Base-by-base conservation (phyloP, 139 green algal species). In the Micractinium sp. region DNA sequence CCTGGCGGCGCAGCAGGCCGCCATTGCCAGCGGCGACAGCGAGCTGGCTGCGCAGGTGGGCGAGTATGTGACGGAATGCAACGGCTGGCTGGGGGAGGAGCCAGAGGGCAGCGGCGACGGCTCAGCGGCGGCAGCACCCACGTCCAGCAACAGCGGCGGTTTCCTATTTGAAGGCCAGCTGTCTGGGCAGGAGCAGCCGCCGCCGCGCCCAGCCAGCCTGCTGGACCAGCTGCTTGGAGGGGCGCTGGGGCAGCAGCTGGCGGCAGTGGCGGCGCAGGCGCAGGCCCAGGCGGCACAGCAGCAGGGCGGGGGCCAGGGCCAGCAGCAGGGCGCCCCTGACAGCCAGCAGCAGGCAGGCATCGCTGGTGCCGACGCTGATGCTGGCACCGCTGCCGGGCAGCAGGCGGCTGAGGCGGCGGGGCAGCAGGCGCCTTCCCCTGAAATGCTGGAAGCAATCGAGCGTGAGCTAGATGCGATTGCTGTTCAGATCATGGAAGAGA, bases 141-240 rank as follows among this genome's bases (percentile, higher is more conserved):
- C 61, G 20, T 22, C 27, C 61, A 63, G 14, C 33, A 18, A 16
- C 66, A 67, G 16, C 63, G 36, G 53, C 13, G 29, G 18, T 22
- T 92, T 87, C 31, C 39, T 92, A 35, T 92, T 92, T 81, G 89
- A 92, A 39, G 89, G 89, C 47, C 89, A 91, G 78, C 82, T 92
- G 31, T 71, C 56, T 22, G 69, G 77, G 0, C 25, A 29, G 9
- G 69, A 69, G 61, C 20, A 36, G 38, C 3, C 69, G 41, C 84
- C 67, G 66, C 81, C 81, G 16, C 69, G 84, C 3, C 84, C 73
- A 29, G 39, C 69, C 12, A 29, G 47, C 69, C 69, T 82, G 9
- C 25, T 88, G 23, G 73, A 81, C 41, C 39, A 71, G 69, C 31
- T 88, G 20, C 20, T 41, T 3, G 39, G 66, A 0, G 38, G 20